Conservation (phyloP, 306 rosid species). For the Sechiopsis laciniata region DNA sequence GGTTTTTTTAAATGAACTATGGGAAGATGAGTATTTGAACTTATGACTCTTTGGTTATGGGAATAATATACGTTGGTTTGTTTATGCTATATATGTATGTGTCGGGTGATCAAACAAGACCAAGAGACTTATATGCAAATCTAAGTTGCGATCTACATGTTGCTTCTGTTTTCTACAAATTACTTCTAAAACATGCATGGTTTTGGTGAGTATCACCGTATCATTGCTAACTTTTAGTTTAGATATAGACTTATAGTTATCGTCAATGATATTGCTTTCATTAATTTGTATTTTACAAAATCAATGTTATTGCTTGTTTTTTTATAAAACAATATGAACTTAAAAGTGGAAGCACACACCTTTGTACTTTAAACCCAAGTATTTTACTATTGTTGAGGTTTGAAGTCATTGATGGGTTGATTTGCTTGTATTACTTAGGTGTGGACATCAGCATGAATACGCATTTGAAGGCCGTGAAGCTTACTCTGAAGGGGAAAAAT, state of each 20-base stretch:
- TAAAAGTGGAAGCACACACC: background rate
- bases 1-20: too few relatives aligned
- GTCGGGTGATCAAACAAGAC: too few relatives aligned
- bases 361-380: background rate
- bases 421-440: conserved; percentile 41
- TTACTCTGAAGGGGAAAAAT: conserved; percentile 84
- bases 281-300: too few relatives aligned
- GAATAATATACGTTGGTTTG: too few relatives aligned
- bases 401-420: conserved; percentile 24
- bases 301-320: background rate
- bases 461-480: conserved; percentile 85
- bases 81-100: too few relatives aligned
- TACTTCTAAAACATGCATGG: background rate
- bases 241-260: background rate
- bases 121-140: too few relatives aligned
- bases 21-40: too few relatives aligned
- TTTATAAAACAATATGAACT: background rate
- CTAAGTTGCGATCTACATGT: background rate
- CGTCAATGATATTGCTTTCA: background rate
- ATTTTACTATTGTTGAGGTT: background rate
- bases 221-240: background rate
- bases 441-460: conserved; percentile 84
- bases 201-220: background rate
- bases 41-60: too few relatives aligned
- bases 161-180: background rate